These are phyloP conservation scores for Aureoboletus auriporus DNA, from an alignment of 768 basidiomycete species.

Conservation along the genomic window DNA sequence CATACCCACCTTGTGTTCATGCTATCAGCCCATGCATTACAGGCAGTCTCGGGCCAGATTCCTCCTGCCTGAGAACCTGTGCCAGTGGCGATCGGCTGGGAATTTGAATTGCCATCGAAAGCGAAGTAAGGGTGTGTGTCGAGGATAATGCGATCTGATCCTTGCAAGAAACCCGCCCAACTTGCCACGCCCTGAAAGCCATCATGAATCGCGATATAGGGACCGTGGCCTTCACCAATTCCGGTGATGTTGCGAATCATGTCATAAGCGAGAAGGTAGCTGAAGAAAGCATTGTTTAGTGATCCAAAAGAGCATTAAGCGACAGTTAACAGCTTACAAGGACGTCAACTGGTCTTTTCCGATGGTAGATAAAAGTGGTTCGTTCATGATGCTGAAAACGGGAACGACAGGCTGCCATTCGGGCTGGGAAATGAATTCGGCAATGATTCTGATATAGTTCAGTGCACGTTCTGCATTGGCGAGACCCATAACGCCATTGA, in stretches of 20 bases:
- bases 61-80: constrained; percentile 36
- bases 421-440: constrained; percentile 79
- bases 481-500: constrained; percentile 75
- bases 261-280: constrained; percentile 55
- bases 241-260: constrained; percentile 74
- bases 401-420: constrained; percentile 61
- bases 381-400: constrained; percentile 63
- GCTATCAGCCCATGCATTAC: constrained; percentile 52
- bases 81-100: constrained; percentile 32
- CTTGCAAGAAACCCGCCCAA: constrained; percentile 51
- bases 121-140: constrained; percentile 72
- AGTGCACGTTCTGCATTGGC: constrained; percentile 81
- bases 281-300: constrained; percentile 19
- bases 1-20: constrained; percentile 42
- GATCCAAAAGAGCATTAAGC: background rate
- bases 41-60: constrained; percentile 48
- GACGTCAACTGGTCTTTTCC: constrained; percentile 49
- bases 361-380: constrained; percentile 49
- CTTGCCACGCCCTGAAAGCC: constrained; percentile 45
- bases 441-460: constrained; percentile 68
- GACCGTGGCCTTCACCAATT: constrained; percentile 57
- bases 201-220: constrained; percentile 60
- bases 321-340: constrained; percentile 48
- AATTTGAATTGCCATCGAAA: constrained; percentile 41
- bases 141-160: constrained; percentile 56